Base-by-base conservation (phyloP, 768 basidiomycete species). In the Hortiboletus flavorubellus region DNA sequence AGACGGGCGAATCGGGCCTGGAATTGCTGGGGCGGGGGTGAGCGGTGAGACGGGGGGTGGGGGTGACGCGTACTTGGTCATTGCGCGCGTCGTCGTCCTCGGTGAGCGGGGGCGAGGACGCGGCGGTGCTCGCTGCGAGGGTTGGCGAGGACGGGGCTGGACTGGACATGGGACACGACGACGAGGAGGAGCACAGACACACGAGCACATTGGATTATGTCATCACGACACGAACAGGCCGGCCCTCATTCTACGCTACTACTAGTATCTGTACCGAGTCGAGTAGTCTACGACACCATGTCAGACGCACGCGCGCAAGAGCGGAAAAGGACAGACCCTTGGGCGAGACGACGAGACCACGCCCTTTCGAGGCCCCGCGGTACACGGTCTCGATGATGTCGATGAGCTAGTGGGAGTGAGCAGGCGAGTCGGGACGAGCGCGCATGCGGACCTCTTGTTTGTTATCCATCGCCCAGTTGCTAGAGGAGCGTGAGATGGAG, bases 321-420 rank as follows among this genome's bases (percentile, higher is more conserved):
- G n/a, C 0, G 18, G 26, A 3, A 2, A 10, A 0, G 9, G 15
- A 69, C 80, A 29, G 23, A 91, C 94, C 95, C 81, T 93, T 94
- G 0, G 95, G 95, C 0, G 94, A 94, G 14, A 97, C 95, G 34
- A 98, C 96, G 31, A 98, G 77, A 91, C 97, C 95, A 52, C 96
- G 88, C 12, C 96, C 97, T 66, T 98, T 98, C 2, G 93, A 93
- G 1, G 97, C 97, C 31, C 97, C 97, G 59, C 97, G 86, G 71
- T 98, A 98, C 7, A 98, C 96, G 9, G 97, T 98, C 73, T 98
- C 96, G 63, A 98, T 86, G 63, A 98, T 95, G 70, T 98, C 96
- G 64, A 98, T 95, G 69, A 98, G 76, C 93, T 98, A 56, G 34
- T 1, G 56, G 38, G 21, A 30, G 33, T 49, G n/a, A 44, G 34